Conservation (phyloP, 768 basidiomycete genomes). For the Cyathus striatus region DNA sequence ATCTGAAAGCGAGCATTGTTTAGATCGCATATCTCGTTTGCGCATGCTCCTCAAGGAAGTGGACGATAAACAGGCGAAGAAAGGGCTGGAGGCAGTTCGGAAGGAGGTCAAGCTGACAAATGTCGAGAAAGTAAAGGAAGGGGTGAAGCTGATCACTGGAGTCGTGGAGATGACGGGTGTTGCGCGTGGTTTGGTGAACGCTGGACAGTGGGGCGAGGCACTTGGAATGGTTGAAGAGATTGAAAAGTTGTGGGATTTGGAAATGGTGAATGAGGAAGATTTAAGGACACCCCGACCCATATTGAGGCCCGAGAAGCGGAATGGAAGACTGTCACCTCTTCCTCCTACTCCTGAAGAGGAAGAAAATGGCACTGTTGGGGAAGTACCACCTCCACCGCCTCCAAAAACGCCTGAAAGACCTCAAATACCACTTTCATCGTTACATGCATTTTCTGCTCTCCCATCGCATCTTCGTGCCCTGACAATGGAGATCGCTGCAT, state of each 20-base stretch:
- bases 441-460: constrained; percentile 70
- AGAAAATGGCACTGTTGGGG: constrained; percentile 8
- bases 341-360: constrained; percentile 34
- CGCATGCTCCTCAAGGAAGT: constrained; percentile 70
- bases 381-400: constrained; percentile 5
- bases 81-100: constrained; percentile 72
- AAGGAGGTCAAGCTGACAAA: constrained; percentile 58
- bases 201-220: constrained; percentile 87
- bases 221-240: constrained; percentile 69
- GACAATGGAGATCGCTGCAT: constrained; percentile 69
- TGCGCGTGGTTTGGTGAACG: constrained; percentile 67
- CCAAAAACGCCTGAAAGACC: constrained; percentile 11
- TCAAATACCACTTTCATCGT: constrained; percentile 55
- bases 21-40: constrained; percentile 69
- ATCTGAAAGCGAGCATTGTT: constrained; percentile 79
- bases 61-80: constrained; percentile 70
- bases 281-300: constrained; percentile 1
- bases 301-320: constrained; percentile 5
- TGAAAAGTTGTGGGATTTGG: constrained; percentile 48
- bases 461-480: constrained; percentile 69
- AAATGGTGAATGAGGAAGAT: constrained; percentile 3
- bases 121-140: constrained; percentile 53
- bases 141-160: constrained; percentile 58
- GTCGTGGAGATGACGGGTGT: constrained; percentile 77
- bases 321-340: constrained; percentile 20